Percentiles rank a stretch among this genome's conserved stretches.
Evolutionary conservation across 2,329 filamentous ascomycete genomes (phyloP).

Genomic region (Geoglossum cookeanum): DNA sequence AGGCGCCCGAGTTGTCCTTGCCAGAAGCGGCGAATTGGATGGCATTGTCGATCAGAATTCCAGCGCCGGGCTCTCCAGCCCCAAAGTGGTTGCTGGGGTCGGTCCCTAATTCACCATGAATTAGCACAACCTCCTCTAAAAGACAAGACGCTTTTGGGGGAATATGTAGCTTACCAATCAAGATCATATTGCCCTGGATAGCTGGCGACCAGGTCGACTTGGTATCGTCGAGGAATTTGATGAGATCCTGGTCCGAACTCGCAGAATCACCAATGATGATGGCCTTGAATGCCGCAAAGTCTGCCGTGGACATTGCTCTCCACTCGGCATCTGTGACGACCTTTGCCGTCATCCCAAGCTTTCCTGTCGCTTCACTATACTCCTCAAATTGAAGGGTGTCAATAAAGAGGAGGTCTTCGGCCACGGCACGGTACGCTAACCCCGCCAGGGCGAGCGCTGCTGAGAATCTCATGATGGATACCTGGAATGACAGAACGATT

Average conservation of each 20-base stretch:
- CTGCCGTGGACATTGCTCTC: constrained; percentile 21
- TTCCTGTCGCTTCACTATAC: constrained; percentile 12
- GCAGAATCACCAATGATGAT: constrained; percentile 25
- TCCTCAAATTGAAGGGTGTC: constrained; percentile 13
- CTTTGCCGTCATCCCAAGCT: constrained; percentile 16
- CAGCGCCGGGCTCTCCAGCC: constrained; percentile 15
- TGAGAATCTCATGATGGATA: neutral
- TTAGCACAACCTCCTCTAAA: neutral
- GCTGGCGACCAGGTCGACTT: constrained; percentile 23
- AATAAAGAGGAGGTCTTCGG: constrained; percentile 18
- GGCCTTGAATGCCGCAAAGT: constrained; percentile 27
- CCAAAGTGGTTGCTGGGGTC: constrained; percentile 20
- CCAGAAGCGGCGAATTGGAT: constrained; percentile 20
- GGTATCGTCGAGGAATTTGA: constrained; percentile 22
- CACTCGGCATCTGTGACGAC: constrained; percentile 20
- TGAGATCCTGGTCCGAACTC: constrained; percentile 14
- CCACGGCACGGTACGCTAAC: constrained; percentile 10
- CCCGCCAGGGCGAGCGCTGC: neutral
- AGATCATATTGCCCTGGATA: constrained; percentile 23
- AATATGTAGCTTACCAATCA: constrained; percentile 18
- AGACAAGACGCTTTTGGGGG: neutral
- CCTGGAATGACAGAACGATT: too few species aligned
- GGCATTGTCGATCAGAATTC: constrained; percentile 21
- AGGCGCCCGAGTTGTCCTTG: constrained; percentile 4
- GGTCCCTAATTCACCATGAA: constrained; percentile 8